Conservation (phyloP, 2,329 filamentous ascomycete genomes). For the Sarocladiaceae sp. region DNA sequence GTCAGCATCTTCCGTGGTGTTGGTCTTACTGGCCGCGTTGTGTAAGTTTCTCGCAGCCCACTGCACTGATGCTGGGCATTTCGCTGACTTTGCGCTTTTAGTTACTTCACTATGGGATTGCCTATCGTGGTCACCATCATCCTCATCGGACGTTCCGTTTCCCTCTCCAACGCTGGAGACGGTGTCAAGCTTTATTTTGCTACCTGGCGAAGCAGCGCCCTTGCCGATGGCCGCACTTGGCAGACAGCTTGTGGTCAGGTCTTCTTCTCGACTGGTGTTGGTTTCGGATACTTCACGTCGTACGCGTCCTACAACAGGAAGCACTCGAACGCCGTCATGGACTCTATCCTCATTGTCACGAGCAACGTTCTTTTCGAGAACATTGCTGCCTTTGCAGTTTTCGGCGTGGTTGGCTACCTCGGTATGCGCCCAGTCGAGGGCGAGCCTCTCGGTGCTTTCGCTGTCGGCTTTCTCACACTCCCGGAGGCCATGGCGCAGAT, state of each 20-base stretch:
- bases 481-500: conserved; percentile 50
- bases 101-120: conserved; percentile 55
- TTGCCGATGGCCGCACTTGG: conserved; percentile 47
- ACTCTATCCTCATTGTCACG: conserved; percentile 47
- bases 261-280: conserved; percentile 53
- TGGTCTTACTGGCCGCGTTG: conserved; percentile 50
- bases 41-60: conserved; percentile 17
- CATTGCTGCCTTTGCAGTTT: conserved; percentile 40
- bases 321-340: conserved; percentile 53
- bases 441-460: conserved; percentile 43
- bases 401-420: conserved; percentile 48
- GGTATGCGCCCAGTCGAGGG: conserved; percentile 30
- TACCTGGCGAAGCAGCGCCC: conserved; percentile 41
- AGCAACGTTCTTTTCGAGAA: conserved; percentile 53
- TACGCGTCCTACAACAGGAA: conserved; percentile 54
- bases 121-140: conserved; percentile 52
- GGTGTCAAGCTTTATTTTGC: conserved; percentile 43
- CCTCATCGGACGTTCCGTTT: conserved; percentile 46
- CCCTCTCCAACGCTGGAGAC: conserved; percentile 45
- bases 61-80: not conserved
- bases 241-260: conserved; percentile 55
- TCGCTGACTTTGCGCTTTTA: too few species aligned
- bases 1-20: conserved; percentile 54
- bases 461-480: conserved; percentile 51
- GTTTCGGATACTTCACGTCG: conserved; percentile 52